Percentiles rank a stretch among this genome's conserved stretches.
These are phyloP conservation scores for Chlamydomonas incerta DNA, from an alignment of 139 green algal species.

Conservation along the genomic window DNA sequence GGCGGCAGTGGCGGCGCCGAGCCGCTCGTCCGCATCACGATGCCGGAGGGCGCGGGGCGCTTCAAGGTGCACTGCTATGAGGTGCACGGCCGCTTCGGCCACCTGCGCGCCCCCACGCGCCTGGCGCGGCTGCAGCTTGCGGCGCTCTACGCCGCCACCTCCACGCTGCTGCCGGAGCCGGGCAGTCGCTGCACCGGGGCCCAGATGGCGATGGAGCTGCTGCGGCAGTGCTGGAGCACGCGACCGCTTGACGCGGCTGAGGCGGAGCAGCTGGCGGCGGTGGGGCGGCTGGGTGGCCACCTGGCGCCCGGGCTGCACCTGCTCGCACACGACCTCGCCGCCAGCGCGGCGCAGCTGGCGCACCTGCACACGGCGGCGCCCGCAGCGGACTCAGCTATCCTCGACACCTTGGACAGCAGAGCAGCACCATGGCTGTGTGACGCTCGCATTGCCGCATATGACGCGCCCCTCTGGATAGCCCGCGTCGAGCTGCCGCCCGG, in stretches of 20 bases:
- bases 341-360: slow-evolving; percentile 44
- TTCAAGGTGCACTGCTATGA: slow-evolving; percentile 54
- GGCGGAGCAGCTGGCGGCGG: slow-evolving; percentile 34
- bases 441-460: too few species aligned
- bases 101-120: slow-evolving; percentile 46
- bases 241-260: slow-evolving; percentile 50
- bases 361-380: neutral
- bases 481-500: neutral
- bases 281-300: slow-evolving; percentile 9
- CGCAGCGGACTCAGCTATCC: too few species aligned
- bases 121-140: slow-evolving; percentile 65
- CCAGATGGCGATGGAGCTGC: slow-evolving; percentile 57
- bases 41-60: neutral
- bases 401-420: neutral
- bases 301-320: slow-evolving; percentile 52
- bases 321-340: slow-evolving; percentile 38
- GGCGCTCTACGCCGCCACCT: slow-evolving; percentile 64
- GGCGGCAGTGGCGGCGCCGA: too few species aligned
- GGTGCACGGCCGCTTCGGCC: slow-evolving; percentile 53
- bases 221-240: slow-evolving; percentile 58
- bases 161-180: slow-evolving; percentile 60
- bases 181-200: slow-evolving; percentile 49
- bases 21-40: neutral
- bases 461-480: too few species aligned
- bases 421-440: neutral